Percentiles rank a stretch among this genome's conserved stretches.
These are phyloP conservation scores for Psilocybe sp. DNA, from an alignment of 768 basidiomycete species.

Conservation along the genomic window DNA sequence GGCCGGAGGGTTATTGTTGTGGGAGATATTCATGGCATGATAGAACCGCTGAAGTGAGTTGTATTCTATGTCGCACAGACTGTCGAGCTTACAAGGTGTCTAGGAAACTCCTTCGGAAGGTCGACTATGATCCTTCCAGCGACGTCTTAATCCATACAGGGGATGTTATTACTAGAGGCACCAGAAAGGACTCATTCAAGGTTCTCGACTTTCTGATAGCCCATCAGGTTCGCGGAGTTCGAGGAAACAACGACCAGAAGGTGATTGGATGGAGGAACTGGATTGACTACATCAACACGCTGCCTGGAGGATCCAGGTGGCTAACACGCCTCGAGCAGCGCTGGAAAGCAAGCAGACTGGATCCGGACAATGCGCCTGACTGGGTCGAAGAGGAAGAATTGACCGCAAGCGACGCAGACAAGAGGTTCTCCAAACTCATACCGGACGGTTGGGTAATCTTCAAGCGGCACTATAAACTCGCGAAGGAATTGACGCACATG, in stretches of 20 bases:
- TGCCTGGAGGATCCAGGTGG: slow-evolving; percentile 52
- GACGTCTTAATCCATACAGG: slow-evolving; percentile 83
- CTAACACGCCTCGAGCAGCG: slow-evolving; percentile 43
- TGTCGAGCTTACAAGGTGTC: neutral
- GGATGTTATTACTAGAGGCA: slow-evolving; percentile 75
- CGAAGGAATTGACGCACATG: slow-evolving; percentile 55
- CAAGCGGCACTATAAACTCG: slow-evolving; percentile 74
- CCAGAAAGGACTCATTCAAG: slow-evolving; percentile 54
- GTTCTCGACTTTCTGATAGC: slow-evolving; percentile 63
- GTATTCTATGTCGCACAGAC: neutral
- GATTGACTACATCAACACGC: slow-evolving; percentile 72
- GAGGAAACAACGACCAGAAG: slow-evolving; percentile 93
- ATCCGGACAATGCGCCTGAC: neutral
- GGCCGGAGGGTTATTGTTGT: slow-evolving; percentile 66
- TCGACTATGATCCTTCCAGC: slow-evolving; percentile 54
- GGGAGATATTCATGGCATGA: slow-evolving; percentile 90
- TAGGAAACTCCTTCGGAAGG: slow-evolving; percentile 60
- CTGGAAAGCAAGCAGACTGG: slow-evolving; percentile 32
- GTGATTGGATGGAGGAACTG: slow-evolving; percentile 88
- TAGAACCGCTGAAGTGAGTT: slow-evolving; percentile 60
- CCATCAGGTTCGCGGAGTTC: slow-evolving; percentile 71
- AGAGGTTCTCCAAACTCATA: slow-evolving; percentile 46
- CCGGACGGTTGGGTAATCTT: slow-evolving; percentile 75
- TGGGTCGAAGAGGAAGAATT: slow-evolving; percentile 15
- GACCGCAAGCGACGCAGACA: slow-evolving; percentile 17